Base-by-base conservation (phyloP, 1,139 yeast species). In the Blastobotrys illinoisensis region DNA sequence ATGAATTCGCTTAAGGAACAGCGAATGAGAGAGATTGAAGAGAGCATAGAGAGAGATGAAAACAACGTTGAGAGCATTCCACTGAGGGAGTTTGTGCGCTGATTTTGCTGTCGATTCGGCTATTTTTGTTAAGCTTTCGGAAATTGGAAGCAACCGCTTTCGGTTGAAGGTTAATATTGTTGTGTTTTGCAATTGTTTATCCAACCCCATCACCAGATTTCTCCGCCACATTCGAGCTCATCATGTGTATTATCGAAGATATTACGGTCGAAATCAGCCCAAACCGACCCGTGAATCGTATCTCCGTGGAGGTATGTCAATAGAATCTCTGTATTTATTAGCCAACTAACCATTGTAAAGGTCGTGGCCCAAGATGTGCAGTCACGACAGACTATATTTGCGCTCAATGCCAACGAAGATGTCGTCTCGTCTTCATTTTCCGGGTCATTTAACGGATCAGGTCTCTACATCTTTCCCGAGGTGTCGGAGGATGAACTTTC, bases 21-120 rank as follows among this genome's bases (percentile, higher is more conserved):
- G n/a, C 51, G 54, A 40, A 28, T 55, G 18, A 19, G 57, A 16
- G 54, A 56, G 16, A 11, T 56, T 5, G 51, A 49, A 23, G 36
- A 28, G 11, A 24, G 20, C 13, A 44, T 53, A 32, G 32, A 45
- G 9, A n/a, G 1, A 3, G 52, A 28, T n/a, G 46, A 48, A 18
- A 48, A 51, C 7, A 18, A 45, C 26, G 51, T 45, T 5, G 54
- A 54, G 40, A 40, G 48, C 13, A 51, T 54, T 13, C 56, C 56
- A 3, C 20, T 54, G 28, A 49, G 54, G 9, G 32, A 43, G 23
- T n/a, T 18, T 16, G 23, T 20, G 7, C 45, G 24, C 9, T 44
- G 18, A 43, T 9, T 18, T 19, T n/a, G n/a, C n/a, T n/a, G n/a
- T n/a, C n/a, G n/a, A n/a, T n/a, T n/a, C n/a, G n/a, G n/a, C 24